Base-by-base conservation (phyloP, 495 filamentous ascomycete genomes). In the Aspergillus indologenus region DNA sequence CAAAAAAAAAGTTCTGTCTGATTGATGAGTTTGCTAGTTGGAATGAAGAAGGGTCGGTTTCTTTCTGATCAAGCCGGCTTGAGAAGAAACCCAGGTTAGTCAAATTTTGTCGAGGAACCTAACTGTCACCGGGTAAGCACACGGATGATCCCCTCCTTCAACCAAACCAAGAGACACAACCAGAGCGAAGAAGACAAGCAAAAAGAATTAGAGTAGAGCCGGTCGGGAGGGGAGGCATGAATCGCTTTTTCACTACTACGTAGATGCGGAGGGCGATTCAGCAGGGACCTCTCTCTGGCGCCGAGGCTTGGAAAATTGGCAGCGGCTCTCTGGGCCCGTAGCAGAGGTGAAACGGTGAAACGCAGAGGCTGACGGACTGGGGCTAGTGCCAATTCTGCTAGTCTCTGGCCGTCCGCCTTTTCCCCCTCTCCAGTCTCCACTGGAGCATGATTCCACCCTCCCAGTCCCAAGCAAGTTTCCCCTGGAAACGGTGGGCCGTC, bases 261-360 rank as follows among this genome's bases (percentile, higher is more conserved):
- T 40, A 61, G 56, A 63, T 56, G 56, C 53, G 54, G 53, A 63
- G 61, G 57, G 58, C 58, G 54, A 61, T 50, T 63, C 60, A 29
- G 53, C 57, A 58, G 54, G 57, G 59, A 60, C 56, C 50, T 59
- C 61, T 49, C 54, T 46, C 51, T 57, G 53, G 50, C 50, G 54
- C 60, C 50, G 55, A 56, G 52, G 58, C 46, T 59, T 51, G 42
- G 44, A 56, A 49, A 51, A 42, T 57, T n/a, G 19, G 29, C 24
- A 54, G 54, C 48, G 53, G 61, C 54, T 57, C 57, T 57, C 53
- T 29, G 50, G 61, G 49, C 29, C 45, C 21, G 19, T 48, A 31
- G 56, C 47, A 42, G 54, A 60, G 31, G 57, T 66, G 64, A 66
- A 66, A 66, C 64, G 31, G 57, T 66, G 64, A 66, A 66, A 66